Base-by-base conservation (phyloP, 768 basidiomycete genomes). In the Lenzites betulinus region DNA sequence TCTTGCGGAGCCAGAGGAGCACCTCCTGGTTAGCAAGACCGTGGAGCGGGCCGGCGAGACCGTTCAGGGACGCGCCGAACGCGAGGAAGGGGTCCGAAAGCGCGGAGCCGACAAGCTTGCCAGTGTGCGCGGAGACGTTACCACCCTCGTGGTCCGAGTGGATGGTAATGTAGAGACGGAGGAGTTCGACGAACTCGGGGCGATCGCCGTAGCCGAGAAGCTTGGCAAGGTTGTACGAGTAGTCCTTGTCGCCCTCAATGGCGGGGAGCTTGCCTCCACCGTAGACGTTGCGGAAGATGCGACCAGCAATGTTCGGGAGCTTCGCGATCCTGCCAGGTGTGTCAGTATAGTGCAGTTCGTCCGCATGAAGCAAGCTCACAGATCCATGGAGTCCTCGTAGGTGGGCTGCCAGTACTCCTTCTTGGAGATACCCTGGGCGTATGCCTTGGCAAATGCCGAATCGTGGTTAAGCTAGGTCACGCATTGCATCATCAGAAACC, bases 81-180 rank as follows among this genome's bases (percentile, higher is more conserved):
- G 95, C 84, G 25, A 98, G 86, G 93, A 97, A 98, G 55, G 96
- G 96, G 73, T 98, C 96, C 0, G 95, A 95, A 59, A 98, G 89
- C 53, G 96, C 95, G 55, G 94, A 95, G 56, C 93, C 93, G 64
- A 95, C 94, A 22, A 95, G 82, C 76, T 95, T 93, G 59, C 92
- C 92, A 22, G 93, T 90, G 80, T 95, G 93, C 1, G 93, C 94
- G 52, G 96, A 98, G 63, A 98, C 96, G 67, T 98, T 98, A 46
- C 96, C 96, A 73, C 96, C 96, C 77, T 98, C 96, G 77, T 98
- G 96, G 72, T 98, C 96, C 73, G 90, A 95, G 84, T 98, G 96
- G 71, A 98, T 95, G 67, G 95, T 96, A 76, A 98, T 86, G 81
- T 98, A 98, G 50, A 98, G 84, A 63, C 96, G 85, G 76, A 98